phyloP scores from a whole-genome alignment of 306 rosid genomes.

The Rosa rugosa region DNA sequence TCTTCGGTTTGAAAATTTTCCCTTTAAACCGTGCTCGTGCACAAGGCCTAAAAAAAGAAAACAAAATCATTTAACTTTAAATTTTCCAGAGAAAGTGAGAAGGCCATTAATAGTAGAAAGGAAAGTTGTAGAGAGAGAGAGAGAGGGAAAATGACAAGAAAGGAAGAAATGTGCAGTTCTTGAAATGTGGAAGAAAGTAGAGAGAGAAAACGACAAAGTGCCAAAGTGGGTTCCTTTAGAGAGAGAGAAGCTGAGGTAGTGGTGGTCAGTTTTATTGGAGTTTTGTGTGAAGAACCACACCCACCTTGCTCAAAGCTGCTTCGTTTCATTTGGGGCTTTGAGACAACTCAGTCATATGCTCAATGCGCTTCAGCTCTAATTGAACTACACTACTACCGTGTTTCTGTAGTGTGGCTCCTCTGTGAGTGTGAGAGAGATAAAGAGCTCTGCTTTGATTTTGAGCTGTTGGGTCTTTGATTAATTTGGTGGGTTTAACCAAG shows the following conservation, averaged over 20 bases:
- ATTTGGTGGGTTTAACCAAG: slow-evolving; percentile 3
- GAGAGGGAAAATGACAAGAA: slow-evolving; percentile 46
- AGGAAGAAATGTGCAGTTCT: slow-evolving; percentile 28
- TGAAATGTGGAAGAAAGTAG: slow-evolving; percentile 27
- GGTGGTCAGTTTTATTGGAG: slow-evolving; percentile 12
- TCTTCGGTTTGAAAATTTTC: background rate
- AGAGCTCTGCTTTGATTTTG: slow-evolving; percentile 5
- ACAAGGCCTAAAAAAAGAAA: background rate
- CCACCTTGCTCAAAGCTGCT: slow-evolving; percentile 9
- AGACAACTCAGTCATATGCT: slow-evolving; percentile 8
- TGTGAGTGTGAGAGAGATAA: background rate
- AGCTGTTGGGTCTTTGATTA: background rate
- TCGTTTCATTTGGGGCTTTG: slow-evolving; percentile 4
- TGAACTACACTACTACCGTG: background rate
- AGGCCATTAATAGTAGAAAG: slow-evolving; percentile 1
- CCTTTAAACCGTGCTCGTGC: background rate
- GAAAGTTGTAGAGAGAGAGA: slow-evolving; percentile 14
- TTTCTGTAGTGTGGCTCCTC: slow-evolving; percentile 10
- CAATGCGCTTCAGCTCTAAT: slow-evolving; percentile 16
- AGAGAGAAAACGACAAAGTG: slow-evolving; percentile 37
- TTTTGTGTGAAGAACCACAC: slow-evolving; percentile 11
- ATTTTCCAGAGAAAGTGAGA: background rate
- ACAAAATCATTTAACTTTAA: background rate
- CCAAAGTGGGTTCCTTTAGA: slow-evolving; percentile 12
- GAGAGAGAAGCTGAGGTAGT: background rate